Evolutionary conservation across 2,329 filamentous ascomycete genomes (phyloP).

Genomic region (Pseudogymnoascus sp.): DNA sequence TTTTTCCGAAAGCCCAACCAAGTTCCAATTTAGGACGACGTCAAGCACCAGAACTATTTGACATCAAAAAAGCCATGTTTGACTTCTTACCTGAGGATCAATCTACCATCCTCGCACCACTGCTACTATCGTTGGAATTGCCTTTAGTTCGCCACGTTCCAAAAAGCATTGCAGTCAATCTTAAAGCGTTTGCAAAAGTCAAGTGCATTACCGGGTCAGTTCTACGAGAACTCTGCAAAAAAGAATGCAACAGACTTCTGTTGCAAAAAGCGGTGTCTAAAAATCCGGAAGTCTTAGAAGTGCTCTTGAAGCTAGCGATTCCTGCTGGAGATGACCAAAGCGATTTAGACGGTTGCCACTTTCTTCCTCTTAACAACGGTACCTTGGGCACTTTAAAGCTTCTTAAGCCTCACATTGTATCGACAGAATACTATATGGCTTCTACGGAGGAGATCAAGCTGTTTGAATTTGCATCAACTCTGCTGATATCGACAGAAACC

Average conservation of each 20-base stretch:
- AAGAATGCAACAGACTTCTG: neutral
- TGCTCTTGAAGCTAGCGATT: conserved; percentile 11
- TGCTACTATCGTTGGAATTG: neutral
- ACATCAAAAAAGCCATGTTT: conserved; percentile 19
- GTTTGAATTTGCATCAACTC: conserved; percentile 19
- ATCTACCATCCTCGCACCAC: conserved; percentile 8
- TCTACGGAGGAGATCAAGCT: conserved; percentile 16
- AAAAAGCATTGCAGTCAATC: conserved; percentile 7
- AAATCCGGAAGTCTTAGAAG: conserved; percentile 10
- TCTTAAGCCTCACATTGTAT: neutral
- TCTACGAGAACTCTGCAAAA: conserved; percentile 17
- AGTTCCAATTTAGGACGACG: neutral
- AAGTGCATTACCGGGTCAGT: conserved; percentile 15
- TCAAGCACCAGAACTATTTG: conserved; percentile 8
- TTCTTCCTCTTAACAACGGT: conserved; percentile 22
- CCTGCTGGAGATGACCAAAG: conserved; percentile 12
- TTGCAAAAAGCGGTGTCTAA: neutral
- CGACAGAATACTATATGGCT: conserved; percentile 14
- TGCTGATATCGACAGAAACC: conserved; percentile 12
- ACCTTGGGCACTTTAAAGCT: conserved; percentile 16
- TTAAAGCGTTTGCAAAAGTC: conserved; percentile 10
- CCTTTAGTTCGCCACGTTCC: conserved; percentile 8
- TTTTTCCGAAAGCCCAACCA: conserved; percentile 18
- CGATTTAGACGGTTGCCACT: conserved; percentile 20
- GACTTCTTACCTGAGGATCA: conserved; percentile 16